Conservation (phyloP, 2,329 filamentous ascomycete species). For the Diplodia sapinea region DNA sequence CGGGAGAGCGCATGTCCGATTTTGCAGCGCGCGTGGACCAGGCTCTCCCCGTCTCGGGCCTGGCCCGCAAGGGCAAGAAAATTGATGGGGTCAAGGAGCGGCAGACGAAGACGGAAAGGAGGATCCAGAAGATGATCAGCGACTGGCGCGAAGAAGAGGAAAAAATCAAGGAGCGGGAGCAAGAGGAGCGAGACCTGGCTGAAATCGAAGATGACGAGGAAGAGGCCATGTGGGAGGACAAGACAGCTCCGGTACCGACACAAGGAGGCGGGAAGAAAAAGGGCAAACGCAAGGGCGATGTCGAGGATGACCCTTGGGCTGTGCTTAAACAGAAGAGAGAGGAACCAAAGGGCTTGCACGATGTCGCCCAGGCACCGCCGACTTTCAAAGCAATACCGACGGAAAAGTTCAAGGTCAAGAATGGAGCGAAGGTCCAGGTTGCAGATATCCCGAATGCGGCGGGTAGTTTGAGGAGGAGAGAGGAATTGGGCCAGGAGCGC, state of each 20-base stretch:
- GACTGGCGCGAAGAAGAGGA: constrained; percentile 64
- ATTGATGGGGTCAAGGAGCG: constrained; percentile 69
- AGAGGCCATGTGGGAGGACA: constrained; percentile 70
- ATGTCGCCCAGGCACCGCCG: constrained; percentile 77
- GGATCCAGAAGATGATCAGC: constrained; percentile 67
- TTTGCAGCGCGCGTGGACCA: constrained; percentile 85
- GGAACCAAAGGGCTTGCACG: constrained; percentile 56
- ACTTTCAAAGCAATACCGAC: constrained; percentile 67
- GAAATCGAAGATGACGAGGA: constrained; percentile 64
- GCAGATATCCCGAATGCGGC: constrained; percentile 71
- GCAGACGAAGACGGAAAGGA: constrained; percentile 79
- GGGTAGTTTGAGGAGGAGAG: constrained; percentile 73
- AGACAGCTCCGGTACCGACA: constrained; percentile 64
- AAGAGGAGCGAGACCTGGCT: constrained; percentile 75
- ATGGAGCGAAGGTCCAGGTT: constrained; percentile 69
- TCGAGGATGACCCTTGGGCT: constrained; percentile 78
- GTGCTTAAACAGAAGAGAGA: constrained; percentile 64
- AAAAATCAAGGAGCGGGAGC: constrained; percentile 71
- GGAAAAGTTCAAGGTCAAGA: constrained; percentile 69
- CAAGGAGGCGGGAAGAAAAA: constrained; percentile 57
- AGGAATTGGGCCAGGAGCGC: constrained; percentile 73
- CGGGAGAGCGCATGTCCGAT: constrained; percentile 81
- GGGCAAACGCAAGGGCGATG: constrained; percentile 56
- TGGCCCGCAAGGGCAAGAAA: constrained; percentile 67
- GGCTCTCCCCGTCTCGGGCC: constrained; percentile 74